Percentiles rank a stretch among this genome's conserved stretches.
Conservation (phyloP, 257 asterid species). For the Schizonepeta tenuifolia region DNA sequence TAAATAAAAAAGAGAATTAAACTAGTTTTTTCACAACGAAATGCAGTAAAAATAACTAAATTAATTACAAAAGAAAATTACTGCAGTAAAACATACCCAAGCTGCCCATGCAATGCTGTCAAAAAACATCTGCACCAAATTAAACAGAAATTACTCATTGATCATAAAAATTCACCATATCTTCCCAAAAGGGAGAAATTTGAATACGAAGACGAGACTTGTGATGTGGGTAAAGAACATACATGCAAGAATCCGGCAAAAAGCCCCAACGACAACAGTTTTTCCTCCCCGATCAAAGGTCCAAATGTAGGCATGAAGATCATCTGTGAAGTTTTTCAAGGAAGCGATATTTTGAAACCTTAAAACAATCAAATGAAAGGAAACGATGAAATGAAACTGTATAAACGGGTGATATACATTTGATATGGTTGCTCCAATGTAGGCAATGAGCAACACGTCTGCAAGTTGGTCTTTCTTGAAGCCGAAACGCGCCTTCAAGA, state of each 20-base stretch:
- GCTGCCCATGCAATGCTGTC: background rate
- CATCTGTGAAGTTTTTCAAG: background rate
- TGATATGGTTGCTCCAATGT: background rate
- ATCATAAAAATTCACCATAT: background rate
- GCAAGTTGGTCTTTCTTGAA: background rate
- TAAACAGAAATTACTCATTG: too few species aligned
- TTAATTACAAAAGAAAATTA: background rate
- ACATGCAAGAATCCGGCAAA: background rate
- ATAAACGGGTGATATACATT: background rate
- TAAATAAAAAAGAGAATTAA: background rate
- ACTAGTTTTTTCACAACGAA: background rate
- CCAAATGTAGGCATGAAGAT: background rate
- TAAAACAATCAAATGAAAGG: background rate
- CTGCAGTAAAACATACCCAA: background rate
- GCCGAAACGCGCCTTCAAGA: background rate
- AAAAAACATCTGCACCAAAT: background rate
- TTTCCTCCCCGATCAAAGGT: background rate
- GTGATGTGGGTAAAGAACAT: background rate
- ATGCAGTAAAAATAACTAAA: too few species aligned
- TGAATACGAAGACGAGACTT: background rate
- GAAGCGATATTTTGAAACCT: background rate
- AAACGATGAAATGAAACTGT: background rate
- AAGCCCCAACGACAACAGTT: background rate
- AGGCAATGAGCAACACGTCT: background rate
- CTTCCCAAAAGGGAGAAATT: background rate